Evolutionary conservation across 345 rosid species (phyloP).

Genomic region (Capsella bursapastoris): DNA sequence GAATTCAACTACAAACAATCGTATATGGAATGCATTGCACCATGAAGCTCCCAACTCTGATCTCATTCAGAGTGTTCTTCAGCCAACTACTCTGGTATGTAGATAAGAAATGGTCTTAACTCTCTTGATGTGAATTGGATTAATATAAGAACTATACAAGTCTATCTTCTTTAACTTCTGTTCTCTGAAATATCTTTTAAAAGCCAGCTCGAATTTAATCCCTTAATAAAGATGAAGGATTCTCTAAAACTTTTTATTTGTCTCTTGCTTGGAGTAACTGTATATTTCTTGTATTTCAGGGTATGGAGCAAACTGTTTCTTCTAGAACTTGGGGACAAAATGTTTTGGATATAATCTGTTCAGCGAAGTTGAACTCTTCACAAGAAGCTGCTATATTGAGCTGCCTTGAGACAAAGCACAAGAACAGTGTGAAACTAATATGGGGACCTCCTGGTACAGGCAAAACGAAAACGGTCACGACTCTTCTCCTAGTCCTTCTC

Average conservation of each 20-base stretch:
- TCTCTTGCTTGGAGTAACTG: too few species aligned
- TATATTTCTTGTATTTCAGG: neutral
- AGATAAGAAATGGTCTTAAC: neutral
- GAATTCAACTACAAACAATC: constrained; percentile 43
- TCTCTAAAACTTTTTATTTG: too few species aligned
- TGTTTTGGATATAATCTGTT: constrained; percentile 23
- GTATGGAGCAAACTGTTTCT: neutral
- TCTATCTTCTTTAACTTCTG: too few species aligned
- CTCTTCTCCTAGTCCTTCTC: constrained; percentile 39
- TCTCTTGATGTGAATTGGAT: too few species aligned
- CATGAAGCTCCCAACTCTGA: constrained; percentile 16
- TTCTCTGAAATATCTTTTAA: too few species aligned
- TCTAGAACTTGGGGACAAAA: neutral
- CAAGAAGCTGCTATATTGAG: constrained; percentile 45
- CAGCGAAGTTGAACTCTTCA: constrained; percentile 40
- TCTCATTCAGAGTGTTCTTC: constrained; percentile 42
- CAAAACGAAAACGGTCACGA: constrained; percentile 48
- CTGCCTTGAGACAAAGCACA: constrained; percentile 34
- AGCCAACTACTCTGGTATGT: constrained; percentile 29
- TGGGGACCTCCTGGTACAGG: constrained; percentile 66
- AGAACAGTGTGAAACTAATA: constrained; percentile 40
- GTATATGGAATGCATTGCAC: constrained; percentile 52
- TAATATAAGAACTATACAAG: too few species aligned
- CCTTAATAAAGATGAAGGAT: too few species aligned
- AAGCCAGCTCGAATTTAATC: too few species aligned